Base-by-base conservation (phyloP, 495 filamentous ascomycete genomes). In the Aspergillus egyptiacus region DNA sequence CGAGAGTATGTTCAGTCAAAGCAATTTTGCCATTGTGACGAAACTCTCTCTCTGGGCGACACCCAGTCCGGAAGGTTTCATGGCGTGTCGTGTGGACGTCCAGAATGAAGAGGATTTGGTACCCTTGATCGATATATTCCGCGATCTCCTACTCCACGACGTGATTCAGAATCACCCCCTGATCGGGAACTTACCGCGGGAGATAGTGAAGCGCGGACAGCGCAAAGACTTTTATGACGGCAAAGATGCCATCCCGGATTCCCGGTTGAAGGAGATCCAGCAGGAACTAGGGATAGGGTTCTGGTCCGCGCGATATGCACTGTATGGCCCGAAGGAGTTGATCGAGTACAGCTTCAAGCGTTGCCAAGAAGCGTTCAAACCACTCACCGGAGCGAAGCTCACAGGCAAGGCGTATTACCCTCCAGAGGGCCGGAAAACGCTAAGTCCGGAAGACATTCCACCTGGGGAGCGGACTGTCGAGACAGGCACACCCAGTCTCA, bases 41-140 rank as follows among this genome's bases (percentile, higher is more conserved):
- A 80, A 82, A 60, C 76, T 83, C 71, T 77, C 78, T 7, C 66
- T 83, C 40, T 72, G 71, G 67, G 53, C 77, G 15, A 78, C 80
- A 76, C 77, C 76, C 2, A 72, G 75, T 13, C 63, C 66, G 15
- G 67, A 67, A 0, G 40, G 13, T 2, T 44, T 30, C 25, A 44
- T 44, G 40, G 13, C 69, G 61, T 47, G 44, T 37, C 17, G 15
- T 9, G 13, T 47, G 1, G 24, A 37, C 32, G 11, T 47, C 19
- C 28, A n/a, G 6, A 18, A 47, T 7, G 15, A 22, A 6, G 44
- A 24, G 9, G 43, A 46, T 15, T 15, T 46, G 14, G 22, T 19
- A 9, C 14, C 11, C 17, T 19, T 46, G 43, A n/a, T 46, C 20
- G 43, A 42, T 11, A 19, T 19, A 19, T 17, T 44, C n/a, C 22